These are phyloP conservation scores for Alternaria incomplexa DNA, from an alignment of 2,329 filamentous ascomycete species.

Conservation along the genomic window DNA sequence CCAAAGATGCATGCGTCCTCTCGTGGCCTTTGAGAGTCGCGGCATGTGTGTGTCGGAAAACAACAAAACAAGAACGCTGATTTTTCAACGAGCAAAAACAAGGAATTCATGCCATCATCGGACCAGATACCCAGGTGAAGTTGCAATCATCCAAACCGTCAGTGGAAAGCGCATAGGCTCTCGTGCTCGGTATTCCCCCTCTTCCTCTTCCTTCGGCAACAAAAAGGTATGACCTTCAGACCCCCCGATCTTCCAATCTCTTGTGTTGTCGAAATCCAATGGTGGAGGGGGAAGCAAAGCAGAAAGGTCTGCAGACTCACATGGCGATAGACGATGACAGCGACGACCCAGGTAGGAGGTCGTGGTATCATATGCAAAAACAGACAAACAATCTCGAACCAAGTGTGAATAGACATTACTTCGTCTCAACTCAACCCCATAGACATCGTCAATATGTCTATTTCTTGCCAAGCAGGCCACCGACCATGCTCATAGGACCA, in stretches of 20 bases:
- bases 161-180: no score
- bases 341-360: neutral
- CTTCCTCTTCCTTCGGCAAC: neutral
- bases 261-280: neutral
- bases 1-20: constrained; percentile 22
- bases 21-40: constrained; percentile 10
- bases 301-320: neutral
- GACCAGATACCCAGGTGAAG: neutral
- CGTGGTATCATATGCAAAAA: constrained; percentile 28
- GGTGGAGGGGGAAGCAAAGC: neutral
- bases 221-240: constrained; percentile 27
- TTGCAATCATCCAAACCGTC: neutral
- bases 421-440: constrained; percentile 12
- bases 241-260: constrained; percentile 41
- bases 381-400: constrained; percentile 7
- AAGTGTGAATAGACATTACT: constrained; percentile 18
- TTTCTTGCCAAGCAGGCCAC: constrained; percentile 55
- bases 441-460: constrained; percentile 19
- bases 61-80: constrained; percentile 7
- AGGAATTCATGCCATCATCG: constrained; percentile 7
- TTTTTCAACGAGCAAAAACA: constrained; percentile 1
- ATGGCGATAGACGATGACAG: neutral
- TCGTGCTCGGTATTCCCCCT: neutral
- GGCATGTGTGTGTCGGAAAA: constrained; percentile 7
- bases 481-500: constrained; percentile 53